Evolutionary conservation across 179 eudicot species (phyloP).

Genomic region (Camellia oleifera): DNA sequence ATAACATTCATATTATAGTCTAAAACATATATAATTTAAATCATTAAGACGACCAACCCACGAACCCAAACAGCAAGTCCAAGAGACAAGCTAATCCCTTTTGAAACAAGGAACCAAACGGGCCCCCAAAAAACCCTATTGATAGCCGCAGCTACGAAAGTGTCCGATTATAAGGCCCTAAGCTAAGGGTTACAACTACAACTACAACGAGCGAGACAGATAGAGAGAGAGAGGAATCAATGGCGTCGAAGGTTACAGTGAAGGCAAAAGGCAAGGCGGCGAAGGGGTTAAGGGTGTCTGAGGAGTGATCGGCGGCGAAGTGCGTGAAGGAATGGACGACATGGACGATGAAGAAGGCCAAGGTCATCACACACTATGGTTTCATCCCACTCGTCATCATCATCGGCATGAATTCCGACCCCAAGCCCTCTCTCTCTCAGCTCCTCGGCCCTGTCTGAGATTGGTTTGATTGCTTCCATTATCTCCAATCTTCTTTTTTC

Average conservation of each 20-base stretch:
- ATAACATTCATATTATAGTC: too few species aligned
- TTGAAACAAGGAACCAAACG: too few species aligned
- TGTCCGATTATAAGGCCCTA: too few species aligned
- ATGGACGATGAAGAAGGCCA: constrained; percentile 74
- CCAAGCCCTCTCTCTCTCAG: constrained; percentile 78
- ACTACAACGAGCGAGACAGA: neutral
- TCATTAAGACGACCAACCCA: too few species aligned
- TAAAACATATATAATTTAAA: too few species aligned
- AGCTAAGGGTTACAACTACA: neutral
- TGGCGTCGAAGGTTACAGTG: constrained; percentile 40
- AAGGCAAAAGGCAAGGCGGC: constrained; percentile 37
- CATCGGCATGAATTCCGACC: constrained; percentile 90
- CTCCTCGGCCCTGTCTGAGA: constrained; percentile 68
- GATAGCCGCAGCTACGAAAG: too few species aligned
- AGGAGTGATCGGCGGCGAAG: constrained; percentile 30
- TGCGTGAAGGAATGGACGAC: constrained; percentile 74
- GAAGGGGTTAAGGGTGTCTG: constrained; percentile 31
- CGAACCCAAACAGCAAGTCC: too few species aligned
- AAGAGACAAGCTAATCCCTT: too few species aligned
- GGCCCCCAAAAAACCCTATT: too few species aligned
- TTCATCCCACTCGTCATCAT: constrained; percentile 75
- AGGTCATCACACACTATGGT: constrained; percentile 75
- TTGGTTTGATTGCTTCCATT: neutral
- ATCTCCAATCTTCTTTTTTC: neutral
- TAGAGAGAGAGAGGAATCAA: constrained; percentile 3